Conservation (phyloP, 2,329 filamentous ascomycete genomes). For the Rhinocladiella mackenziei region DNA sequence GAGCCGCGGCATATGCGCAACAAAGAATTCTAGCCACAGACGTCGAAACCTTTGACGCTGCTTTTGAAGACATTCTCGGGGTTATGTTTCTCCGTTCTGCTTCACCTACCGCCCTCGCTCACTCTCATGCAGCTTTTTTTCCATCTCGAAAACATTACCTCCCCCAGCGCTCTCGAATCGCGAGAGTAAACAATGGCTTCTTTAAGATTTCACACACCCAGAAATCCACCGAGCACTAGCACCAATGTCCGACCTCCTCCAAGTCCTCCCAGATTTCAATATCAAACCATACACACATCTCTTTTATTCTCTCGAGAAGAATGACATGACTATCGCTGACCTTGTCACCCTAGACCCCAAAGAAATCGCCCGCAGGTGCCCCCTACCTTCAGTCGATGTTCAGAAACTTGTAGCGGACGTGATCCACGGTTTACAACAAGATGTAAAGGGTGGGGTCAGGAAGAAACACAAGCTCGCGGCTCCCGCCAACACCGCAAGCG, state of each 20-base stretch:
- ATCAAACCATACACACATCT: conserved; percentile 67
- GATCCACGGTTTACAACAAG: conserved; percentile 60
- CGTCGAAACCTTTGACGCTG: conserved; percentile 43
- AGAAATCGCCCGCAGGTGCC: conserved; percentile 81
- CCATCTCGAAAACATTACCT: conserved; percentile 49
- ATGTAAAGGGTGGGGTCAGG: conserved; percentile 12
- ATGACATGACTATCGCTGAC: conserved; percentile 73
- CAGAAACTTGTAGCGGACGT: conserved; percentile 68
- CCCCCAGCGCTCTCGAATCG: conserved; percentile 28
- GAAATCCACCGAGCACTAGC: background rate
- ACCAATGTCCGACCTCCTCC: conserved; percentile 77
- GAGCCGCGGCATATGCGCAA: too few species aligned
- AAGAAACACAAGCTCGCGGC: conserved; percentile 9
- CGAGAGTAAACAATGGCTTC: conserved; percentile 10
- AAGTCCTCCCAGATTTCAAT: conserved; percentile 76
- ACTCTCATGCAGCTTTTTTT: conserved; percentile 16
- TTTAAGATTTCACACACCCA: conserved; percentile 4
- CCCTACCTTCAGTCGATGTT: conserved; percentile 74
- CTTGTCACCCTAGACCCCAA: conserved; percentile 77
- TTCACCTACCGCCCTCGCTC: conserved; percentile 5
- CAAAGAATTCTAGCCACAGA: conserved; percentile 40
- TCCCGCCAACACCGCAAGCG: background rate
- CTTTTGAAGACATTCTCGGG: too few species aligned
- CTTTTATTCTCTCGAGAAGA: conserved; percentile 73
- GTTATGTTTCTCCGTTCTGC: background rate